These are phyloP conservation scores for Leccinum longicurvipes DNA, from an alignment of 768 basidiomycete species.

Conservation along the genomic window DNA sequence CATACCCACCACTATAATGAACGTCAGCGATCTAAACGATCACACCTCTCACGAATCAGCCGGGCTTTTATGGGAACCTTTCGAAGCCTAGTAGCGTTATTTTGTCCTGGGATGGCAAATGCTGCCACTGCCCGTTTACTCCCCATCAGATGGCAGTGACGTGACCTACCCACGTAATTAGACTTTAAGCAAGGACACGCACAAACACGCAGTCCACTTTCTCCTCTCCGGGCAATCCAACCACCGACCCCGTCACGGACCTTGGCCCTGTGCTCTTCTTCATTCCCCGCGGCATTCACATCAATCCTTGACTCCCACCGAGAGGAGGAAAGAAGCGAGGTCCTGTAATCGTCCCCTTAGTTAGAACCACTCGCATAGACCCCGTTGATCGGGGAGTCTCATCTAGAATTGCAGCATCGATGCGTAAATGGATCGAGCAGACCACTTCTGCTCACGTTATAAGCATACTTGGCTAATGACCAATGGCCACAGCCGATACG, in stretches of 20 bases:
- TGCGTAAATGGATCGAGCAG: conserved; percentile 6
- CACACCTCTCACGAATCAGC: conserved; percentile 8
- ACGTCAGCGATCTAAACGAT: conserved; percentile 12
- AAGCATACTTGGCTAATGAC: conserved; percentile 1
- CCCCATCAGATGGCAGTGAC: conserved; percentile 31
- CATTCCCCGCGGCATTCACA: conserved; percentile 33
- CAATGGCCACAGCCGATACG: conserved; percentile 12
- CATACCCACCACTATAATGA: conserved; percentile 15
- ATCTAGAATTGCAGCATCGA: conserved; percentile 8
- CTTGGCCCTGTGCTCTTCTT: conserved; percentile 17
- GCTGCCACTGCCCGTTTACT: conserved; percentile 5
- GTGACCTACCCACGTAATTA: conserved; percentile 35
- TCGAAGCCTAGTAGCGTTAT: conserved; percentile 8
- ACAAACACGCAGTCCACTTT: conserved; percentile 21
- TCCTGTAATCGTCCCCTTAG: conserved; percentile 1
- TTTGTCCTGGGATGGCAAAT: conserved; percentile 13
- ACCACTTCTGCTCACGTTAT: conserved; percentile 15
- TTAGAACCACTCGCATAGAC: conserved; percentile 5
- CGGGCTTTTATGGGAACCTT: conserved; percentile 13
- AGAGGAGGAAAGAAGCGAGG: conserved; percentile 10
- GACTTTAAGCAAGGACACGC: conserved; percentile 36
- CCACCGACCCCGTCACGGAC: conserved; percentile 21
- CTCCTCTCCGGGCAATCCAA: conserved; percentile 17
- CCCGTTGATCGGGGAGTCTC: conserved; percentile 20
- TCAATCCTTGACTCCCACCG: conserved; percentile 8